These are phyloP conservation scores for Colletotrichum sp. DNA, from an alignment of 2,329 filamentous ascomycete species.

Conservation along the genomic window DNA sequence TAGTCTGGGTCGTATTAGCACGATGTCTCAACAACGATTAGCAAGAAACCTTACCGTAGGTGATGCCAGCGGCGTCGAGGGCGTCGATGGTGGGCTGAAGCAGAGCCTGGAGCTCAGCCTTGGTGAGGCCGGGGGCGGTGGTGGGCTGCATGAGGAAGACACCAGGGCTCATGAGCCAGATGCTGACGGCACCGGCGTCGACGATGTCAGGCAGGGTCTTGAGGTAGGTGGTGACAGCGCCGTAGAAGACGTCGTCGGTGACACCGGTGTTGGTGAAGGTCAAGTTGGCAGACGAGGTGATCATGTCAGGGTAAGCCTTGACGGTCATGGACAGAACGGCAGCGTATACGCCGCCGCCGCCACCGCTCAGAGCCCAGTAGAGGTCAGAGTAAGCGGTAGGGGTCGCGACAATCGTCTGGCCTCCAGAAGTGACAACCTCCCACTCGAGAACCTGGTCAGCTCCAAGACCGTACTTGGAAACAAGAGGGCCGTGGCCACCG, in stretches of 20 bases:
- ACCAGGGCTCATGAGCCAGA: conserved; percentile 4
- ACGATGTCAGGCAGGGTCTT: conserved; percentile 6
- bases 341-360: conserved; percentile 57
- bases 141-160: conserved; percentile 27
- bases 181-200: conserved; percentile 15
- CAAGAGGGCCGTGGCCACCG: conserved; percentile 57
- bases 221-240: conserved; percentile 14
- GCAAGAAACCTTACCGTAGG: conserved; percentile 22
- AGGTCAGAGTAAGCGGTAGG: conserved; percentile 51
- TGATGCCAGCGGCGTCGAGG: conserved; percentile 25
- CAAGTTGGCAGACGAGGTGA: conserved; percentile 48
- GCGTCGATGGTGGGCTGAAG: conserved; percentile 44
- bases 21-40: fast-evolving
- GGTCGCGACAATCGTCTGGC: conserved; percentile 45
- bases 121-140: conserved; percentile 47
- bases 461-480: conserved; percentile 51
- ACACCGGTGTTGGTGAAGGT: conserved; percentile 35
- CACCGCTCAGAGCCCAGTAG: conserved; percentile 60
- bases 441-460: conserved; percentile 58
- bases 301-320: conserved; percentile 29
- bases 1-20: background rate
- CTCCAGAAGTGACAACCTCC: conserved; percentile 53
- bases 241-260: conserved; percentile 26
- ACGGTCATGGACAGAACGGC: conserved; percentile 55
- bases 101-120: conserved; percentile 40